Percentiles rank a stretch among this genome's conserved stretches.
Conservation (phyloP, 305 asterid species). For the Fraxinus ornus region DNA sequence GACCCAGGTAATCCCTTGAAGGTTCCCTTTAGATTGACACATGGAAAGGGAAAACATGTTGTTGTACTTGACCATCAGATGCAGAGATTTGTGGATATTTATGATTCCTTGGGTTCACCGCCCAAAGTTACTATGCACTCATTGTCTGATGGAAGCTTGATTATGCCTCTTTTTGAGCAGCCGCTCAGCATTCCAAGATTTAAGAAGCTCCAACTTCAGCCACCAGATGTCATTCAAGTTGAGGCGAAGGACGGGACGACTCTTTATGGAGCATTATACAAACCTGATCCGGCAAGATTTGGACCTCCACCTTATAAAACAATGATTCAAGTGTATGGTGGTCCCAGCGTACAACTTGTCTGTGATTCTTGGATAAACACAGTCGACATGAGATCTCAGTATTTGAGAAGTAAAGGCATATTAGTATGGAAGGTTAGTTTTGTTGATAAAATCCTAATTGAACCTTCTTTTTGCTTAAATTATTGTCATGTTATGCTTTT, state of each 20-base stretch:
- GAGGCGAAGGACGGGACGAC: conserved; percentile 71
- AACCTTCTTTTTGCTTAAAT: conserved; percentile 17
- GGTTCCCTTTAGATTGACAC: conserved; percentile 63
- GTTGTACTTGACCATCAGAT: conserved; percentile 86
- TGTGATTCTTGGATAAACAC: conserved; percentile 80
- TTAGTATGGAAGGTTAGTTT: conserved; percentile 87
- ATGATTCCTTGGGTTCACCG: conserved; percentile 69
- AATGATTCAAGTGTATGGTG: conserved; percentile 93
- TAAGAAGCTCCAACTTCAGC: conserved; percentile 55
- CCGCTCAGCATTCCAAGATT: conserved; percentile 42
- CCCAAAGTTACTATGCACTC: conserved; percentile 67
- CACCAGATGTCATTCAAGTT: conserved; percentile 64
- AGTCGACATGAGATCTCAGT: conserved; percentile 94
- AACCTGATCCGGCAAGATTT: conserved; percentile 64
- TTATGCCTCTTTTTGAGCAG: conserved; percentile 60
- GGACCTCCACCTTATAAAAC: conserved; percentile 95
- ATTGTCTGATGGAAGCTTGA: conserved; percentile 59
- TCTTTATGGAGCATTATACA: conserved; percentile 74
- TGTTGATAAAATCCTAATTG: neutral
- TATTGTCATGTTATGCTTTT: neutral
- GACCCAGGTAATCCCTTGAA: conserved; percentile 32
- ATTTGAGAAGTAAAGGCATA: conserved; percentile 77
- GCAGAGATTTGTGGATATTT: conserved; percentile 73
- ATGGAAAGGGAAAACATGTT: conserved; percentile 70
- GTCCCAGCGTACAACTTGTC: conserved; percentile 82